Base-by-base conservation (phyloP, 2,329 filamentous ascomycete species). In the Truncatella angustata region DNA sequence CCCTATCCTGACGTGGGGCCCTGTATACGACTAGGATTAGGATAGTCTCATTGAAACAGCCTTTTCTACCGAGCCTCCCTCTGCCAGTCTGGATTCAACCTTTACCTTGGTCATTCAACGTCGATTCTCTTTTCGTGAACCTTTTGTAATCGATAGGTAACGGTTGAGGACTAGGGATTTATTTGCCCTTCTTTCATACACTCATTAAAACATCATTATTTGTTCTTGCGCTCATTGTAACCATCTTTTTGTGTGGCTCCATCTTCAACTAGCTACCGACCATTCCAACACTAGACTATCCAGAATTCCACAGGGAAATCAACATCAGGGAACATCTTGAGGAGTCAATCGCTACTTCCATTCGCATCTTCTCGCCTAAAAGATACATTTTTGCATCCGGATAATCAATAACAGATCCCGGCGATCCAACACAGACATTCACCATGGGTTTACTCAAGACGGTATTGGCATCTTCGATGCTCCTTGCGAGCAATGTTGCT, bases 371-470 rank as follows among this genome's bases (percentile, higher is more conserved):
- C 37, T n/a, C n/a, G n/a, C n/a, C n/a, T n/a, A n/a, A n/a, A n/a
- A n/a, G n/a, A n/a, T n/a, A n/a, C n/a, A n/a, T 32, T 32, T 32
- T 14, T 14, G 2, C 28, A 32, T 9, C 28, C 28, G 28, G 7
- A 32, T 42, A 14, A 10, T n/a, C 20, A 24, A 39, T 9, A 32
- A 32, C n/a, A 32, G 18, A 39, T 39, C 36, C 36, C 36, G 36
- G 36, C 12, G 36, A 39, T 39, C 28, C 16, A n/a, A 18, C 21
- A 46, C 20, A 46, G 11, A 35, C 16, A 46, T 18, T 36, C 55
- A 60, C 54, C 16, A 64, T 67, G 66, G 65, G 60, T 53, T 60
- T 63, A 48, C 34, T 66, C 57, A 64, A 59, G 51, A 54, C 63
- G 18, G 65, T 59, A 42, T 30, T 67, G 30, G 57, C 63, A 28